Evolutionary conservation across 306 rosid genomes (phyloP).

Genomic region (cucumber (Cucumis sativus)): DNA sequence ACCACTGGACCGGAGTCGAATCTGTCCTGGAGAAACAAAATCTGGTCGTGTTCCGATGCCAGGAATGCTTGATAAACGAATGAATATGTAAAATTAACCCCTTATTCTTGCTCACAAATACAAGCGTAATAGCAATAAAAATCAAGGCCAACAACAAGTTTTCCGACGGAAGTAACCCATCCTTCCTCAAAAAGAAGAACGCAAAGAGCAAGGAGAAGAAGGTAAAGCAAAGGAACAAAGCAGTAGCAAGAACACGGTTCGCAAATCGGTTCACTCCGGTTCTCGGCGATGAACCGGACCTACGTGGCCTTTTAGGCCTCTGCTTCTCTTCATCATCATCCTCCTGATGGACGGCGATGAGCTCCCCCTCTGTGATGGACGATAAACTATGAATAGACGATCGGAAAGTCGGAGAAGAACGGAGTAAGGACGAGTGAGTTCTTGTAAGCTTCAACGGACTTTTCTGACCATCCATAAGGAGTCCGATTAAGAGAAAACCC

Average conservation of each 20-base stretch:
- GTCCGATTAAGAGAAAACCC: background rate
- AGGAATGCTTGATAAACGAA: conserved; percentile 37
- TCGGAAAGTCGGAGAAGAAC: conserved; percentile 80
- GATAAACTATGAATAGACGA: conserved; percentile 82
- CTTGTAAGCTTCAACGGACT: conserved; percentile 74
- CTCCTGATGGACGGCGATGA: conserved; percentile 12
- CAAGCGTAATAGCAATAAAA: conserved; percentile 70
- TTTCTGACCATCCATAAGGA: conserved; percentile 52
- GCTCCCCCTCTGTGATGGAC: conserved; percentile 45
- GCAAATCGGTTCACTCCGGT: conserved; percentile 24
- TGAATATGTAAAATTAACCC: conserved; percentile 34
- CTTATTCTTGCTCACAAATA: conserved; percentile 58
- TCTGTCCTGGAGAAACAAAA: conserved; percentile 29
- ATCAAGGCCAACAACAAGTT: conserved; percentile 54
- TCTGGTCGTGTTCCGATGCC: conserved; percentile 40
- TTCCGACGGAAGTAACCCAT: conserved; percentile 60
- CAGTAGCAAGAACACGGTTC: conserved; percentile 23
- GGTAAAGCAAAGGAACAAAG: conserved; percentile 28
- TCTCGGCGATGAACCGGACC: conserved; percentile 26
- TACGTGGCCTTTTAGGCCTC: conserved; percentile 17
- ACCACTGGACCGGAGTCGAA: conserved; percentile 75
- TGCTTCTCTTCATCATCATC: conserved; percentile 27
- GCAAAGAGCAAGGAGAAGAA: conserved; percentile 26
- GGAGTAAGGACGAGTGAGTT: conserved; percentile 79
- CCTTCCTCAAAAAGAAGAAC: conserved; percentile 35